These are phyloP conservation scores for Dacryopinax primogenitus DNA, from an alignment of 768 basidiomycete species.

Conservation along the genomic window DNA sequence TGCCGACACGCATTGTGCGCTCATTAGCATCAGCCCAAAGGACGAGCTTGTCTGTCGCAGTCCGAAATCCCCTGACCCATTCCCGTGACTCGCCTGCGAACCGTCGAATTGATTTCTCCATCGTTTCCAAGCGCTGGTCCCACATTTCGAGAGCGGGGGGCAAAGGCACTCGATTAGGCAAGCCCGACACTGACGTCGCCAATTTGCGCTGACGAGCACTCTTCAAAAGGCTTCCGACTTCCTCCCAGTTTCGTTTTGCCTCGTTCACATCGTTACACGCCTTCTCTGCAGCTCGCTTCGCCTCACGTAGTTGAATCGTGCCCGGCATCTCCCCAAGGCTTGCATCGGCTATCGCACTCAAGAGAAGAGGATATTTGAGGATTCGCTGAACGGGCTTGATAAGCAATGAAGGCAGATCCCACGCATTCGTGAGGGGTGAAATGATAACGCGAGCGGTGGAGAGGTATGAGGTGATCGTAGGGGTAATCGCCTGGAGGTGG, in stretches of 20 bases:
- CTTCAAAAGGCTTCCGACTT: constrained; percentile 40
- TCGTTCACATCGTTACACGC: constrained; percentile 70
- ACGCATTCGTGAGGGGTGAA: constrained; percentile 64
- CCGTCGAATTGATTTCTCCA: neutral
- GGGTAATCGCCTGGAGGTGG: constrained; percentile 45
- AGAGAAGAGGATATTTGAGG: constrained; percentile 83
- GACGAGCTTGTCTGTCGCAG: neutral
- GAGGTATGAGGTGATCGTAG: constrained; percentile 53
- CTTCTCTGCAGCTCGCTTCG: constrained; percentile 51
- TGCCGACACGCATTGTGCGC: neutral
- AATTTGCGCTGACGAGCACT: constrained; percentile 41
- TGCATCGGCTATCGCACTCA: constrained; percentile 60
- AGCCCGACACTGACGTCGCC: neutral
- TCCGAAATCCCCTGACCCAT: neutral
- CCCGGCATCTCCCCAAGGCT: constrained; percentile 38
- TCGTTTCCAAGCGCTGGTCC: neutral
- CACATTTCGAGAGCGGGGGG: neutral
- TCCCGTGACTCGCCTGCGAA: neutral
- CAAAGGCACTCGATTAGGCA: constrained; percentile 1
- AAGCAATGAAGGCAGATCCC: constrained; percentile 85
- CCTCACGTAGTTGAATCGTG: constrained; percentile 43
- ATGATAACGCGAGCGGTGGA: constrained; percentile 52
- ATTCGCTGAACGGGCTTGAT: constrained; percentile 97
- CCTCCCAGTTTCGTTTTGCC: constrained; percentile 54
- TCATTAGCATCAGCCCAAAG: constrained; percentile 4